These are phyloP conservation scores for Pichia pseudocactophila DNA, from an alignment of 805 yeast genomes.

Conservation along the genomic window DNA sequence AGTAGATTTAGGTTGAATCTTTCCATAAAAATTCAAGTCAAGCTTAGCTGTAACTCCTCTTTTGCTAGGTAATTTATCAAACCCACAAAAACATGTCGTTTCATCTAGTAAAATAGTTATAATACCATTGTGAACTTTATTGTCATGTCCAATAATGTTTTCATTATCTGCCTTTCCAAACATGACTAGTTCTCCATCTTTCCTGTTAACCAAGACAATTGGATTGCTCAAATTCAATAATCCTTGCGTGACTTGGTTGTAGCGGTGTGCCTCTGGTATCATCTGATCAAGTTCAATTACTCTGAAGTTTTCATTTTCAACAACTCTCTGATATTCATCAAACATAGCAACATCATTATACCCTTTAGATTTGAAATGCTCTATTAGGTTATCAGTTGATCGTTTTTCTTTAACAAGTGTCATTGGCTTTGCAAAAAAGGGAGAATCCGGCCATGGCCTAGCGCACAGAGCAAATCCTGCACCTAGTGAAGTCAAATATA, in stretches of 20 bases:
- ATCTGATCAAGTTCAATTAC: constrained; percentile 31
- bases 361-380: neutral
- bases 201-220: constrained; percentile 44
- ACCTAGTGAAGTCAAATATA: constrained; percentile 17
- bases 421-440: constrained; percentile 11
- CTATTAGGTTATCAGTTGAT: neutral
- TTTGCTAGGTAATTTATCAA: constrained; percentile 65
- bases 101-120: constrained; percentile 77
- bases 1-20: constrained; percentile 53
- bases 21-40: constrained; percentile 50
- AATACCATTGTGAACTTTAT: constrained; percentile 75
- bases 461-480: constrained; percentile 25
- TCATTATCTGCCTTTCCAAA: constrained; percentile 62
- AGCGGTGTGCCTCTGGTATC: constrained; percentile 51
- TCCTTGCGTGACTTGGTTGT: constrained; percentile 64
- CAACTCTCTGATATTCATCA: constrained; percentile 21
- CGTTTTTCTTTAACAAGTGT: constrained; percentile 3
- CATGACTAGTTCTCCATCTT: constrained; percentile 46
- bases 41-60: constrained; percentile 86
- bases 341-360: constrained; percentile 2
- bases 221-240: constrained; percentile 66
- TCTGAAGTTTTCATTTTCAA: constrained; percentile 19
- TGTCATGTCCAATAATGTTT: constrained; percentile 56
- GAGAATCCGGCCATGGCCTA: constrained; percentile 24
- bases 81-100: constrained; percentile 78